phyloP scores from a whole-genome alignment of 371 early-diverging fungal species.

The Lichtheimia corymbifera region DNA sequence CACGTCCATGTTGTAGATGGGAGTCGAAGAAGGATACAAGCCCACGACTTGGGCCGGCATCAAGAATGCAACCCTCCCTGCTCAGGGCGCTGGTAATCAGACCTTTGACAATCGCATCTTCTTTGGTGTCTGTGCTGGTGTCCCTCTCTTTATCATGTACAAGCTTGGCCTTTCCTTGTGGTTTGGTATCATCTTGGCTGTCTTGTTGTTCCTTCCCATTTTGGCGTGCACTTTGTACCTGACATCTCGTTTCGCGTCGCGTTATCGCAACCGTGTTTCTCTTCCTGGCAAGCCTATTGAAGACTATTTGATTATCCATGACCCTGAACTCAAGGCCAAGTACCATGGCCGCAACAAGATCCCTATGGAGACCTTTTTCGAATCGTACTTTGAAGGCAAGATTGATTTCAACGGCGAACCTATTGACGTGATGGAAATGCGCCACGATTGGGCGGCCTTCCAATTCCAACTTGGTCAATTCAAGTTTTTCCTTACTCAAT shows the following conservation, averaged over 20 bases:
- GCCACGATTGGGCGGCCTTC: slow-evolving; percentile 95
- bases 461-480: slow-evolving; percentile 81
- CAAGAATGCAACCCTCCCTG: slow-evolving; percentile 65
- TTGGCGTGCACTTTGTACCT: slow-evolving; percentile 69
- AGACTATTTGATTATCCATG: slow-evolving; percentile 86
- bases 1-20: slow-evolving; percentile 22
- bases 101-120: slow-evolving; percentile 70
- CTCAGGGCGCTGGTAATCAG: slow-evolving; percentile 79
- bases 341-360: slow-evolving; percentile 86
- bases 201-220: slow-evolving; percentile 65
- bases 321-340: slow-evolving; percentile 67
- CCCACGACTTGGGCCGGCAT: slow-evolving; percentile 61
- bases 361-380: slow-evolving; percentile 95
- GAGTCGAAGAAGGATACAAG: slow-evolving; percentile 34
- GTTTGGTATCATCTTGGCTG: slow-evolving; percentile 60
- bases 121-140: slow-evolving; percentile 49
- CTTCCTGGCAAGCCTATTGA: slow-evolving; percentile 82
- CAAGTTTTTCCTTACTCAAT: slow-evolving; percentile 91
- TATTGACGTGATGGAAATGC: slow-evolving; percentile 84
- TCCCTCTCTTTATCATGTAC: slow-evolving; percentile 66
- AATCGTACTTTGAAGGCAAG: slow-evolving; percentile 93
- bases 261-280: slow-evolving; percentile 69
- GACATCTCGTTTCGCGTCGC: slow-evolving; percentile 67
- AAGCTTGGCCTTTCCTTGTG: slow-evolving; percentile 58
- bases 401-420: slow-evolving; percentile 90